A percentile compares a stretch with the other conserved stretches of the same genome.
phyloP scores from a whole-genome alignment of 768 basidiomycete genomes.

The Inosperma sp. region DNA sequence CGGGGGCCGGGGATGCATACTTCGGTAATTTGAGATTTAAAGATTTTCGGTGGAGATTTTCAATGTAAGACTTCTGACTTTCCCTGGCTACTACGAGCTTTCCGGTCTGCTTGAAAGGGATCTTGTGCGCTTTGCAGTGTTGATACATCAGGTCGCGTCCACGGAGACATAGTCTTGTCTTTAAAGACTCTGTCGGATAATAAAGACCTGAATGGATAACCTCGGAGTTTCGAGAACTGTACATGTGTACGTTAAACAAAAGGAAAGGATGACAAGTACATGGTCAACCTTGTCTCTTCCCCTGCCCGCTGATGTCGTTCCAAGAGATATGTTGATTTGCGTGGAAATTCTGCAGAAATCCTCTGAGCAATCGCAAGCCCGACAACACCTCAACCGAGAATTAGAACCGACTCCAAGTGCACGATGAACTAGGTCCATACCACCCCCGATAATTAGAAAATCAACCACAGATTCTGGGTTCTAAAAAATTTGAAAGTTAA shows the following conservation, averaged over 20 bases:
- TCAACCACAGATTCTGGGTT: conserved; percentile 72
- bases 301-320: conserved; percentile 74
- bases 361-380: conserved; percentile 83
- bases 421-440: conserved; percentile 31
- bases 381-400: conserved; percentile 54
- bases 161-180: conserved; percentile 80
- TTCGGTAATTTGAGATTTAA: conserved; percentile 48
- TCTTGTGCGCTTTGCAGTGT: conserved; percentile 55
- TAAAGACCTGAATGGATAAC: conserved; percentile 91
- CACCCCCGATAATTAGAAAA: conserved; percentile 85
- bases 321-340: conserved; percentile 71
- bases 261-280: neutral
- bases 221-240: conserved; percentile 88
- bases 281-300: conserved; percentile 74
- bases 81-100: conserved; percentile 85
- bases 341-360: conserved; percentile 57
- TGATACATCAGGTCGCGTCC: conserved; percentile 83
- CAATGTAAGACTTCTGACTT: conserved; percentile 66
- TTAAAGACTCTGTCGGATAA: conserved; percentile 78
- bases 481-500: conserved; percentile 26
- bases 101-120: conserved; percentile 71
- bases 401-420: neutral
- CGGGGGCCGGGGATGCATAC: conserved; percentile 28
- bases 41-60: conserved; percentile 62
- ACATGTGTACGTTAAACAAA: neutral